Evolutionary conservation across 768 basidiomycete species (phyloP).

Genomic region (Lactarius psammicola): DNA sequence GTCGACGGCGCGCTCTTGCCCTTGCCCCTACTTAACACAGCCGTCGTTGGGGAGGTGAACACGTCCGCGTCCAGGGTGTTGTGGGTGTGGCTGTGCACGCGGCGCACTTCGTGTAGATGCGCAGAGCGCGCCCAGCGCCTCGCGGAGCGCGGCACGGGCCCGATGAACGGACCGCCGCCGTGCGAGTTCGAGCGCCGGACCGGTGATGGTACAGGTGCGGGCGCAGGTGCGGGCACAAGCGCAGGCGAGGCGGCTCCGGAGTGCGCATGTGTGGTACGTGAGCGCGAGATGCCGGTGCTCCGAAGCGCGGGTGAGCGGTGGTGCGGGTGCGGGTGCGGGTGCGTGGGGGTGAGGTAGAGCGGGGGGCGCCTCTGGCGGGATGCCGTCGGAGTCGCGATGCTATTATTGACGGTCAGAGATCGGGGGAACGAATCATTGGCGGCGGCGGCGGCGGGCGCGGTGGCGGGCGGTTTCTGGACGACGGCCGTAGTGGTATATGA

Average conservation of each 20-base stretch:
- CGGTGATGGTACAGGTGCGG: constrained; percentile 29
- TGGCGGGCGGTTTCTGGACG: constrained; percentile 10
- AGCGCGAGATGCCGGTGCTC: not conserved
- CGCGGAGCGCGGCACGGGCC: constrained; percentile 45
- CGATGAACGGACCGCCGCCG: constrained; percentile 33
- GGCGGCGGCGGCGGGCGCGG: constrained; percentile 11
- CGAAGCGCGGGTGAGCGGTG: constrained; percentile 16
- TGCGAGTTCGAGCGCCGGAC: constrained; percentile 51
- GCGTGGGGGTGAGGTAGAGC: constrained; percentile 7
- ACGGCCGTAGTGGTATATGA: not conserved
- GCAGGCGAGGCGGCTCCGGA: not conserved
- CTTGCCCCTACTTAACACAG: too few relatives aligned
- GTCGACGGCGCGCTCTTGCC: not conserved
- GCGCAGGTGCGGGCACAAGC: constrained; percentile 19
- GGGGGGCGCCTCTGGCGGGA: constrained; percentile 9
- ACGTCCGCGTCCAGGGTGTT: not conserved
- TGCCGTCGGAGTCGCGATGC: not conserved
- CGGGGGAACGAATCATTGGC: not conserved
- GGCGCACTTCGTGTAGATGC: constrained; percentile 64
- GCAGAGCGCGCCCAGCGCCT: constrained; percentile 63
- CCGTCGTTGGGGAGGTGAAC: too few relatives aligned
- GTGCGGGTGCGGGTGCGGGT: not conserved
- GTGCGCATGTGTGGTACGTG: not conserved
- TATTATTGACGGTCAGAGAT: not conserved
- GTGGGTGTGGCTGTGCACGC: not conserved